Evolutionary conservation across 2,329 filamentous ascomycete genomes (phyloP), one percentile per base, ranked within the genome.

Genomic region (Colletotrichum phormii): DNA sequence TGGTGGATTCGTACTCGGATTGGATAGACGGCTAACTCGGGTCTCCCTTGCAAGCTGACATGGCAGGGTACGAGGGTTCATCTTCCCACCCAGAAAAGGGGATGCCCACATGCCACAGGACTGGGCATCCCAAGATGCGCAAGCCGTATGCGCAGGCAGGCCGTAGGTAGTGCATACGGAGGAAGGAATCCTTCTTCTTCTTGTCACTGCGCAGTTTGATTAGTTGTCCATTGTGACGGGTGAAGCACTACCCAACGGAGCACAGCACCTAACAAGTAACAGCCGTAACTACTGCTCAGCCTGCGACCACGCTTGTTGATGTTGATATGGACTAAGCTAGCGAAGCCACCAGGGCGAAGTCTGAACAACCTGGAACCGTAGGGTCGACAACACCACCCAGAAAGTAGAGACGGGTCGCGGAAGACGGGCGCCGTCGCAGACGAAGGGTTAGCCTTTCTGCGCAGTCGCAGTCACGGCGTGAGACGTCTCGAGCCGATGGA

Each of bases 401-500:
- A 37, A n/a, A 29, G 24, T 31, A 31, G 42, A 18, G 13, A 33
- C n/a, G 29, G 33, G 8, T 13, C 22, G 31, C 62, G 33, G 31
- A 31, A 26, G 62, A 64, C 49, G 62, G 61, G 57, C 55, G 49
- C 61, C 49, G 42, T 51, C 29, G 24, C 22, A 33, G 37, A 49
- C 31, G 31, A 53, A 54, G 26, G 59, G 59, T 58, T 53, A 12
- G 35, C 55, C 42, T 54, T 71, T 29, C 42, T 11, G 15, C 18
- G 53, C 70, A 37, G 57, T 54, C 42, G 29, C 11, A 60, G 58
- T 49, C 46, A 35, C 29, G 31, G 59, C 33, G 70, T 61, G 70
- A 72, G 60, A 72, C 70, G 70, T 72, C 65, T 72, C 70, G 66
- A 69, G 22, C 59, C 24, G 59, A 31, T 15, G 29, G 33, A 31